phyloP scores from a whole-genome alignment of 352 stramenopile genomes.

The Phytophthora crassamura region DNA sequence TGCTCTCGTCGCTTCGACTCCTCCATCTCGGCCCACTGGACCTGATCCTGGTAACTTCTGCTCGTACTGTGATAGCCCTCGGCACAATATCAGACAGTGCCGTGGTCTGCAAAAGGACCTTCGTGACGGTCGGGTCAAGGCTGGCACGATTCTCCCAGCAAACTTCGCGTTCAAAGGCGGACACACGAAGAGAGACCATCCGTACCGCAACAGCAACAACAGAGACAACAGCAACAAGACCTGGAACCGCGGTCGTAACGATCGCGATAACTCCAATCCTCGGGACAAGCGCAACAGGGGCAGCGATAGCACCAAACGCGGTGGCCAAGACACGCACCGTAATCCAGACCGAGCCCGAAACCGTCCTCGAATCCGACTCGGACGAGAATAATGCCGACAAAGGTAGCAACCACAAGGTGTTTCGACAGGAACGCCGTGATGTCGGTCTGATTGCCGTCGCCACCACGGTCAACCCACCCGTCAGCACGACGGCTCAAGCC shows the following conservation, averaged over 20 bases:
- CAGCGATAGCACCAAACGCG: not conserved
- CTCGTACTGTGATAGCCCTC: not conserved
- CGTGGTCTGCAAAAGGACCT: slow-evolving; percentile 42
- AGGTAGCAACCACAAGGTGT: too few relatives aligned
- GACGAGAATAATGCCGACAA: not conserved
- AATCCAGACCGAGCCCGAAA: not conserved
- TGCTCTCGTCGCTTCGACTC: too few relatives aligned
- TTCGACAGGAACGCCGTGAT: slow-evolving; percentile 5
- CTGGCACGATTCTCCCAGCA: not conserved
- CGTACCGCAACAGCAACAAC: slow-evolving; percentile 6
- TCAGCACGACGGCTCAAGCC: slow-evolving; percentile 4
- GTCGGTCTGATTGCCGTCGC: slow-evolving; percentile 6
- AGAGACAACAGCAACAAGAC: not conserved
- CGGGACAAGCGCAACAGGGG: not conserved
- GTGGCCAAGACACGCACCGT: not conserved
- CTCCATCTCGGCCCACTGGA: too few relatives aligned
- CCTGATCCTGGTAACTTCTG: not conserved
- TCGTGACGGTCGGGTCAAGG: not conserved
- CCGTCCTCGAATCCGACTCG: not conserved
- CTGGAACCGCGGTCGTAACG: too few relatives aligned
- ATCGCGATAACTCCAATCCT: too few relatives aligned
- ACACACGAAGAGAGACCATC: slow-evolving; percentile 1
- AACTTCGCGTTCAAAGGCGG: slow-evolving; percentile 12
- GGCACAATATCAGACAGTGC: slow-evolving; percentile 8
- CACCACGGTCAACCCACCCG: not conserved